Percentiles rank a stretch among this genome's conserved stretches.
Conservation (phyloP, 2,329 filamentous ascomycete species). For the Apiospora sp. region DNA sequence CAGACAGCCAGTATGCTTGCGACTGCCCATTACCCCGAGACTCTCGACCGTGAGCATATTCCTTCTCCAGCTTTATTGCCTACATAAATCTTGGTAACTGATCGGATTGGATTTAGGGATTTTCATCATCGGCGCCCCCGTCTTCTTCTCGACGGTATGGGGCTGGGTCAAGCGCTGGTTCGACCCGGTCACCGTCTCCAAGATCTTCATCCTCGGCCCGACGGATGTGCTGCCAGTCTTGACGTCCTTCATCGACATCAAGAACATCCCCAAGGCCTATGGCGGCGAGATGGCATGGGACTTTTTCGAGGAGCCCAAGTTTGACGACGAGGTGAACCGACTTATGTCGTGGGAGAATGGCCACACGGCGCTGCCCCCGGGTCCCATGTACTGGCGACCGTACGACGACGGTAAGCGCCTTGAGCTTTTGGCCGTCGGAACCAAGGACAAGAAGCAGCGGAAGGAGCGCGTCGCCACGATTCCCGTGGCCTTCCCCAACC, state of each 20-base stretch:
- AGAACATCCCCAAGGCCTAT: slow-evolving; percentile 88
- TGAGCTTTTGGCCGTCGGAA: slow-evolving; percentile 63
- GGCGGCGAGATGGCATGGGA: slow-evolving; percentile 85
- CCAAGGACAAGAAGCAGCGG: slow-evolving; percentile 52
- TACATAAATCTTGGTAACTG: slow-evolving; percentile 8
- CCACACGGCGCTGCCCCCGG: slow-evolving; percentile 60
- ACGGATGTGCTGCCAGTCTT: slow-evolving; percentile 80
- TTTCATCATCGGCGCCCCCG: slow-evolving; percentile 84
- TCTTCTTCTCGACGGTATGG: slow-evolving; percentile 93
- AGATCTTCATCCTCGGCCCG: slow-evolving; percentile 88
- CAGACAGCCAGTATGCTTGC: slow-evolving; percentile 88
- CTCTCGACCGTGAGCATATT: slow-evolving; percentile 78
- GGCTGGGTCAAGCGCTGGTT: slow-evolving; percentile 97
- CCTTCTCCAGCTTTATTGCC: not conserved
- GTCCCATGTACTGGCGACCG: slow-evolving; percentile 66
- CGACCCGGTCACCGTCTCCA: slow-evolving; percentile 90
- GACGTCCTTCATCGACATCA: slow-evolving; percentile 79
- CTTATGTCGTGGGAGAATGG: slow-evolving; percentile 61
- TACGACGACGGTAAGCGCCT: slow-evolving; percentile 50
- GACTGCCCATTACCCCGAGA: slow-evolving; percentile 95
- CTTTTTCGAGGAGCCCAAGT: slow-evolving; percentile 78
- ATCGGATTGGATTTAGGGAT: slow-evolving; percentile 45
- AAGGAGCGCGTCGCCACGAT: slow-evolving; percentile 60
- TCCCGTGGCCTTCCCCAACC: slow-evolving; percentile 50
- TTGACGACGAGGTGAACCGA: slow-evolving; percentile 49